These are phyloP conservation scores for Pythium phragmitis DNA, from an alignment of 352 stramenopile genomes.

Conservation along the genomic window DNA sequence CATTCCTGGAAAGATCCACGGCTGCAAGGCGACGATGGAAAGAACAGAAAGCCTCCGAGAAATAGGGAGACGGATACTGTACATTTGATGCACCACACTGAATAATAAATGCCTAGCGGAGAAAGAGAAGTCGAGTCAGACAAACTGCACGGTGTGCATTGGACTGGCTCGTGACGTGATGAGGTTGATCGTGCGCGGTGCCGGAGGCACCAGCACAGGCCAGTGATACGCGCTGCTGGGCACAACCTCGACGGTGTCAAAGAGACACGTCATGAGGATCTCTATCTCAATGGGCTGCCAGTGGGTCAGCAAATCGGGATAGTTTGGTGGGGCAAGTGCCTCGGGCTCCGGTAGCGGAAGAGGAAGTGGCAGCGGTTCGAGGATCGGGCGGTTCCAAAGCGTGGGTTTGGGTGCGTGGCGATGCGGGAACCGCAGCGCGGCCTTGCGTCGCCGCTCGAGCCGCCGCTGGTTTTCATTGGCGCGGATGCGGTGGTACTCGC, in stretches of 20 bases:
- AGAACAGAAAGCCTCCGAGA: not conserved
- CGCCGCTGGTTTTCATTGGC: conserved; percentile 84
- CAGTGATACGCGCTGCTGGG: not conserved
- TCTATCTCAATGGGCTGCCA: conserved; percentile 33
- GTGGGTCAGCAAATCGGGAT: not conserved
- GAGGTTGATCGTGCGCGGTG: not conserved
- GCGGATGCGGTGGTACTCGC: conserved; percentile 80
- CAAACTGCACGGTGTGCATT: not conserved
- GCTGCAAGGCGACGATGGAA: not conserved
- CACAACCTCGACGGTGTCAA: conserved; percentile 14
- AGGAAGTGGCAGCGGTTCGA: conserved; percentile 21
- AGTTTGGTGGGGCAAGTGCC: conserved; percentile 11
- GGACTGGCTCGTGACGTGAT: not conserved
- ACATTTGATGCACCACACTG: not conserved
- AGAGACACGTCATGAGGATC: conserved; percentile 30
- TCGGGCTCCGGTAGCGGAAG: conserved; percentile 6
- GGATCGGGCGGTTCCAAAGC: conserved; percentile 29
- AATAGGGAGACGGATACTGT: not conserved
- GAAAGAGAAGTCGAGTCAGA: not conserved
- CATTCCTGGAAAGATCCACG: not conserved
- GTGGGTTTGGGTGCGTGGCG: conserved; percentile 16
- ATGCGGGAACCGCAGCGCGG: conserved; percentile 14
- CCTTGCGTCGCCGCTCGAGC: conserved; percentile 74
- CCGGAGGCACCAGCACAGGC: not conserved
- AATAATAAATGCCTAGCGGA: not conserved